Evolutionary conservation across 2,329 filamentous ascomycete species (phyloP), one percentile per base, ranked within the genome.

Genomic region (Colletotrichum limetticola): DNA sequence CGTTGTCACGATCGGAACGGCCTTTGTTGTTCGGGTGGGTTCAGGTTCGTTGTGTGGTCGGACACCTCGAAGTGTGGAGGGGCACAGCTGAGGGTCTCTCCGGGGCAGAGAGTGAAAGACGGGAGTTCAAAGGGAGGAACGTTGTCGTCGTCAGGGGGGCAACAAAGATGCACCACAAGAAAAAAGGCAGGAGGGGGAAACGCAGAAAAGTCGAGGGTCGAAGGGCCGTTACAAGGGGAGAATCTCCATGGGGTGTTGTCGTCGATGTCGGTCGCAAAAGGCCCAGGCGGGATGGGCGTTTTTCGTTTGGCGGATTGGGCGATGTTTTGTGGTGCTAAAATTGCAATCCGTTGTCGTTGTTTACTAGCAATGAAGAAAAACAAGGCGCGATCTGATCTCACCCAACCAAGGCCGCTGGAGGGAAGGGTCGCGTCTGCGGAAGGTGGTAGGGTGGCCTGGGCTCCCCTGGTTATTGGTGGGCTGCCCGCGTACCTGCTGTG

Each of bases 351-450:
- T 71, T 59, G 71, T 74, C 68, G 68, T 74, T 74, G 71, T 74
- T 74, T 74, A 74, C 71, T 74, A 66, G 68, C 71, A 71, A 67
- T 68, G 68, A 74, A 72, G 71, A 72, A 74, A 74, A 74, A 74
- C 71, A 74, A 74, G 71, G 71, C 71, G 71, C 71, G 68, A 74
- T 72, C 71, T 55, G 71, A 74, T 74, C 67, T 73, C 68, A 63
- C 24, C 68, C 71, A 74, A 71, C 68, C 71, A 74, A 62, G 61
- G 56, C 62, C 71, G 32, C 58, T 66, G 62, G 32, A 61, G 16
- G 49, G 30, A 66, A 65, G 46, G 61, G 71, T 68, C 71, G 71
- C 68, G 71, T 72, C 32, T 16, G 37, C 62, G 19, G 26, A 52
- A 56, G 35, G 37, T 49, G 19, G 26, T 32, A 56, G 35, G 62